Evolutionary conservation across 371 early-diverging fungal genomes (phyloP).

Genomic region (Mucor saturninus): DNA sequence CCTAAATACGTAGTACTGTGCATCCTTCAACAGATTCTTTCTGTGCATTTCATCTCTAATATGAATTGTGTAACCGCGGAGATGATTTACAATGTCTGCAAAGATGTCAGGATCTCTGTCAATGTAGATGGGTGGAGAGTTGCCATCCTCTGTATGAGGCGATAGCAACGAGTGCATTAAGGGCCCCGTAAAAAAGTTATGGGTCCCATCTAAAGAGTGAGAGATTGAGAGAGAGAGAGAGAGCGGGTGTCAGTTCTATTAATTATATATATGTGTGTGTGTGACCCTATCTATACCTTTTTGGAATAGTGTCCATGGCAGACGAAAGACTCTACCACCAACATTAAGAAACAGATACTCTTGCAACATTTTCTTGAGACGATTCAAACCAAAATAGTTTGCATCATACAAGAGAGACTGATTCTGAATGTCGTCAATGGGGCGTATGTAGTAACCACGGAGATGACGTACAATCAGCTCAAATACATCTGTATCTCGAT

Average conservation of each 20-base stretch:
- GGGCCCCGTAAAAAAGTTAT: conserved; percentile 54
- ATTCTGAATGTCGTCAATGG: conserved; percentile 52
- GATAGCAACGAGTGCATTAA: conserved; percentile 33
- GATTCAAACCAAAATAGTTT: conserved; percentile 54
- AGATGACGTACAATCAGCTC: conserved; percentile 61
- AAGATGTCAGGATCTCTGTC: conserved; percentile 67
- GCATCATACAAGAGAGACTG: conserved; percentile 60
- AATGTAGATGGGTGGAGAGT: conserved; percentile 54
- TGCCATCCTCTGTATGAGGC: conserved; percentile 27
- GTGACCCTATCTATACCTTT: conserved; percentile 28
- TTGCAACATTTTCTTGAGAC: conserved; percentile 48
- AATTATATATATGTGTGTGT: neutral
- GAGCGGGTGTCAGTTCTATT: neutral
- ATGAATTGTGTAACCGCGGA: conserved; percentile 65
- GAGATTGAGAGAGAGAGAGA: too few species aligned
- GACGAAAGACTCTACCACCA: conserved; percentile 47
- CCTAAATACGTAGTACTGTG: conserved; percentile 63
- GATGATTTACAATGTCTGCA: conserved; percentile 61
- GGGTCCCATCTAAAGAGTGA: conserved; percentile 30
- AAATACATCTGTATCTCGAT: conserved; percentile 64
- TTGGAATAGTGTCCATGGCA: conserved; percentile 45
- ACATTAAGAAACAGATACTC: conserved; percentile 54
- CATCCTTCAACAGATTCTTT: conserved; percentile 64
- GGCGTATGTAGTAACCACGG: conserved; percentile 62
- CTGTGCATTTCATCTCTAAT: conserved; percentile 67